Evolutionary conservation across 2,329 filamentous ascomycete species (phyloP).

Genomic region (Aspergillus sp.): DNA sequence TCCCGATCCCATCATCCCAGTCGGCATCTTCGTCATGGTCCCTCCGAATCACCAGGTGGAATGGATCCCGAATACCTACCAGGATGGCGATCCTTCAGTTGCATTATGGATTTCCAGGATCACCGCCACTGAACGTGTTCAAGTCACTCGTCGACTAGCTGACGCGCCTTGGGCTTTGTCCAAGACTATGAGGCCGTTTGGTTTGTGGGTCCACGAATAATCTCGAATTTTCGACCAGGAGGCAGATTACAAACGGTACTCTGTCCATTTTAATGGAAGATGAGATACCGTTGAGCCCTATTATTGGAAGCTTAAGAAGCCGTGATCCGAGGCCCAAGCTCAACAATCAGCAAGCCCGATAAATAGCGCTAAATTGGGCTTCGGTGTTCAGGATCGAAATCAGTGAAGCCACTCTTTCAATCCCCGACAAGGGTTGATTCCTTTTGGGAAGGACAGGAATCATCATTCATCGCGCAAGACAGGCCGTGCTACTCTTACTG

Average conservation of each 20-base stretch:
- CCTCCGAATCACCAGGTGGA: conserved; percentile 1
- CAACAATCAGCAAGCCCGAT: conserved; percentile 4
- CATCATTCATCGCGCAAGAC: neutral
- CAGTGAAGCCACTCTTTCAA: conserved; percentile 1
- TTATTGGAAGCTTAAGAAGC: conserved; percentile 1
- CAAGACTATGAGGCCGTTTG: neutral
- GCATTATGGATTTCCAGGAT: conserved; percentile 1
- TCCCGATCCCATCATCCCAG: neutral
- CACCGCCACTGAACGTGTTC: neutral
- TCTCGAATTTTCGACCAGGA: neutral
- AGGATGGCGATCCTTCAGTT: conserved; percentile 5
- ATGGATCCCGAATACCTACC: neutral
- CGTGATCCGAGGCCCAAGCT: conserved; percentile 1
- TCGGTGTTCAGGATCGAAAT: conserved; percentile 4
- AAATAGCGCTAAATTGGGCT: conserved; percentile 3
- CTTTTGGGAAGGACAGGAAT: conserved; percentile 7
- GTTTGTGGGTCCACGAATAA: neutral
- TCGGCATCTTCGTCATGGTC: neutral
- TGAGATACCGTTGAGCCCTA: neutral
- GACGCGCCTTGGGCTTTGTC: neutral
- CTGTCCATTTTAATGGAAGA: neutral
- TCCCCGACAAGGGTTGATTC: conserved; percentile 8
- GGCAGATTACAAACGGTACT: neutral
- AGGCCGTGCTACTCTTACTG: neutral
- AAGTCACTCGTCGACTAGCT: neutral